A percentile compares a stretch with the other conserved stretches of the same genome.
phyloP scores from a whole-genome alignment of 2,329 filamentous ascomycete species.

The Elsinoe batatas region DNA sequence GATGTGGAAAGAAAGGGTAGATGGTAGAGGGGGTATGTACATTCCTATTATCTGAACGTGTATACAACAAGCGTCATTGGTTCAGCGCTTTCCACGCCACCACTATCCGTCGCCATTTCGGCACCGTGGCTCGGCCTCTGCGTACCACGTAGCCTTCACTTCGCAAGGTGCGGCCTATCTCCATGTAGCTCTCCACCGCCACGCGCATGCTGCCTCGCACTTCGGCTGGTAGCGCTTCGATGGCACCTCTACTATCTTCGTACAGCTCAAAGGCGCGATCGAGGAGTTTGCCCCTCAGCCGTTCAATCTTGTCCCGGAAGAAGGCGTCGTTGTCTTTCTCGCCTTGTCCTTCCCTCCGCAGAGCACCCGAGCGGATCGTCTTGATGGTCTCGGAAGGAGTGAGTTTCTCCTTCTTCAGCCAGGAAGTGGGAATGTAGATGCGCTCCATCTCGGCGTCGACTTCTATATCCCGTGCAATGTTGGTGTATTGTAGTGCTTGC shows the following conservation, averaged over 20 bases:
- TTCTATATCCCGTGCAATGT: conserved; percentile 63
- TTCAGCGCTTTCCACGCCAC: conserved; percentile 51
- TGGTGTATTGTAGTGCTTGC: conserved; percentile 65
- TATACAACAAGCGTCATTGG: conserved; percentile 10
- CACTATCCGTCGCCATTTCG: conserved; percentile 39
- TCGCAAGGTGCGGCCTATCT: conserved; percentile 56
- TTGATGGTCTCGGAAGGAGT: conserved; percentile 46
- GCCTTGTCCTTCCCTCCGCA: conserved; percentile 4
- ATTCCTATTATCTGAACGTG: background rate
- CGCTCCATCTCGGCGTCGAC: conserved; percentile 56
- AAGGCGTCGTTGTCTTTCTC: conserved; percentile 30
- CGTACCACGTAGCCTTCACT: conserved; percentile 37
- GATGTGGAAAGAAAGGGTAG: background rate
- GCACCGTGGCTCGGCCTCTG: conserved; percentile 38
- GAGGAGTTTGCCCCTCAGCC: conserved; percentile 46
- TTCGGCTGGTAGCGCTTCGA: conserved; percentile 51
- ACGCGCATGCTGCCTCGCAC: conserved; percentile 56
- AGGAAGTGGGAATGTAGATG: conserved; percentile 57
- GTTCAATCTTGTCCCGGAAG: conserved; percentile 37
- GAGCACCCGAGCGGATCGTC: conserved; percentile 11
- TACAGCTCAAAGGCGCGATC: conserved; percentile 54
- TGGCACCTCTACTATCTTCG: conserved; percentile 42
- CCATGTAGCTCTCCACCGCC: conserved; percentile 66
- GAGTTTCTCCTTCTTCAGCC: conserved; percentile 51
- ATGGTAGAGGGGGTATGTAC: background rate